Percentiles rank a stretch among this genome's conserved stretches.
phyloP scores from a whole-genome alignment of 306 rosid genomes.

The Sphenostylis stenocarpa region DNA sequence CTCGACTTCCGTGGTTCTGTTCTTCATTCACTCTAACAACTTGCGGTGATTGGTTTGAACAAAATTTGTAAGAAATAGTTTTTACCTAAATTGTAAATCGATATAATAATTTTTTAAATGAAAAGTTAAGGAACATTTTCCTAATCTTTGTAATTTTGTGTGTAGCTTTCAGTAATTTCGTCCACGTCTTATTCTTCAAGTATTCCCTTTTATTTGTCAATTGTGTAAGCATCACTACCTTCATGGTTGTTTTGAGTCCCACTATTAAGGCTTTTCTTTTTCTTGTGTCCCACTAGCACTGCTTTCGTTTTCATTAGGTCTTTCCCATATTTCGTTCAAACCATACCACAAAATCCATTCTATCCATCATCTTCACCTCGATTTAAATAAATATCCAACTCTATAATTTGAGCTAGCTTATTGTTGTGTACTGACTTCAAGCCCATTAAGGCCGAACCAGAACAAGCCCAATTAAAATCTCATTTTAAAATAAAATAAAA shows the following conservation, averaged over 20 bases:
- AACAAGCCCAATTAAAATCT: neutral
- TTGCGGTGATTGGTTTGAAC: neutral
- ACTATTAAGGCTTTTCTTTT: slow-evolving; percentile 9
- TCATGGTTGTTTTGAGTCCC: neutral
- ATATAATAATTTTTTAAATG: neutral
- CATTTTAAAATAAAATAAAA: neutral
- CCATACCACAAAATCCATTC: neutral
- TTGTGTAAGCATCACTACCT: neutral
- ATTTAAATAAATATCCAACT: neutral
- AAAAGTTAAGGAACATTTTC: neutral
- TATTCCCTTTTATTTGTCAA: slow-evolving; percentile 1
- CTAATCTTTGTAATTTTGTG: neutral
- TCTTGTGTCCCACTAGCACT: neutral
- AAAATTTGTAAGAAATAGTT: neutral
- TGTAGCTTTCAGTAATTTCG: slow-evolving; percentile 9
- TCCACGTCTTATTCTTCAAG: slow-evolving; percentile 11
- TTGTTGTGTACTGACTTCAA: neutral
- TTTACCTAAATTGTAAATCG: neutral
- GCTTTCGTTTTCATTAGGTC: slow-evolving; percentile 18
- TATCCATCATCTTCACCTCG: neutral
- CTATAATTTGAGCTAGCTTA: neutral
- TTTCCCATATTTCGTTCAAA: neutral
- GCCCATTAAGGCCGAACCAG: neutral
- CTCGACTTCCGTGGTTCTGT: neutral
- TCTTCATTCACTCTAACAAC: neutral